These are phyloP conservation scores for Penicillium bialowiezense DNA, from an alignment of 495 filamentous ascomycete species.

Conservation along the genomic window DNA sequence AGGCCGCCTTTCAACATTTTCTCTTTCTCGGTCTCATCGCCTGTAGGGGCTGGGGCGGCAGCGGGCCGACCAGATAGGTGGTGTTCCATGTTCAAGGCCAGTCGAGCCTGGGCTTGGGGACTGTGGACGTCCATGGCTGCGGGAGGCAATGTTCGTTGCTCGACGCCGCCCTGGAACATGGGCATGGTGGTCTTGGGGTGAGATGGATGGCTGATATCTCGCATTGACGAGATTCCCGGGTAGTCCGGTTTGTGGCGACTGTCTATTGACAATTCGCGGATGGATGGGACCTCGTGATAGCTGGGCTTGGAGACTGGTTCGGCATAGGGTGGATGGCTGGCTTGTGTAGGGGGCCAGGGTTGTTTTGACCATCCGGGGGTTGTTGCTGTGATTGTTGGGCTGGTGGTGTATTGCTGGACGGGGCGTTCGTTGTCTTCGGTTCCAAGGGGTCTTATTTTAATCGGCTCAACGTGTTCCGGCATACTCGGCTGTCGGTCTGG, in stretches of 20 bases:
- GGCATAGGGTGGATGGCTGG: constrained; percentile 34
- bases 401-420: constrained; percentile 35
- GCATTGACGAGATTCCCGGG: constrained; percentile 41
- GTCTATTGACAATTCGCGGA: constrained; percentile 45
- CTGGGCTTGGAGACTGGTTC: constrained; percentile 39
- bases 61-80: constrained; percentile 40
- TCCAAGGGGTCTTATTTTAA: constrained; percentile 42
- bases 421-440: constrained; percentile 44
- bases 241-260: constrained; percentile 40
- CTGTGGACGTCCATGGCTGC: constrained; percentile 38
- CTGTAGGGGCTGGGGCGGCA: constrained; percentile 20
- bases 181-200: constrained; percentile 38
- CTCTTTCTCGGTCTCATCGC: constrained; percentile 75
- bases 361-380: constrained; percentile 42
- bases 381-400: constrained; percentile 34
- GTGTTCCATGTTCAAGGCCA: constrained; percentile 47
- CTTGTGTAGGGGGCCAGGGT: constrained; percentile 23
- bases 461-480: constrained; percentile 35
- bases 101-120: constrained; percentile 44
- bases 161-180: constrained; percentile 34
- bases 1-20: constrained; percentile 87
- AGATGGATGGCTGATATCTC: constrained; percentile 36
- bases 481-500: constrained; percentile 38
- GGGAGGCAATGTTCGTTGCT: constrained; percentile 34
- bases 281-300: constrained; percentile 42